Conservation (phyloP, 225 moss, liverwort and hornwort species). For the Marchantia polymorpha region DNA sequence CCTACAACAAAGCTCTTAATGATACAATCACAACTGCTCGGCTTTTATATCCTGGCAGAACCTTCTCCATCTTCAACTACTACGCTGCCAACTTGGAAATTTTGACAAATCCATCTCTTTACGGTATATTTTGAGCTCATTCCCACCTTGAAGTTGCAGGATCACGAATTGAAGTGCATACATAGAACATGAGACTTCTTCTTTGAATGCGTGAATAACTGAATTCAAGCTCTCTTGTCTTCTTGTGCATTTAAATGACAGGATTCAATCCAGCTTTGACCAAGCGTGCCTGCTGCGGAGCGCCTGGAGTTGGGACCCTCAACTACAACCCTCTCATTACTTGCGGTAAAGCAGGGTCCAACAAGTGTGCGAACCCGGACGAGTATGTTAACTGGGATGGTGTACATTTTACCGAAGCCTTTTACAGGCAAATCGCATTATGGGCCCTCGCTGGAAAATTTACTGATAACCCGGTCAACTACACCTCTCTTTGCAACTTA, state of each 20-base stretch:
- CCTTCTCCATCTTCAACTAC: slow-evolving; percentile 17
- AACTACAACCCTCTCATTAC: slow-evolving; percentile 29
- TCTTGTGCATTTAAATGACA: neutral
- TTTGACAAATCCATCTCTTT: slow-evolving; percentile 7
- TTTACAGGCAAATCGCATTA: slow-evolving; percentile 38
- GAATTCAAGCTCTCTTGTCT: neutral
- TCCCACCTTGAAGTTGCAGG: neutral
- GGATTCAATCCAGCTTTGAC: slow-evolving; percentile 31
- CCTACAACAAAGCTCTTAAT: slow-evolving; percentile 22
- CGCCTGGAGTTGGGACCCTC: slow-evolving; percentile 31
- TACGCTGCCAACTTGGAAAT: slow-evolving; percentile 24
- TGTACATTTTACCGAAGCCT: slow-evolving; percentile 55
- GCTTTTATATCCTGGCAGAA: neutral
- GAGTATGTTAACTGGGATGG: slow-evolving; percentile 58
- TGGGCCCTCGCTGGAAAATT: slow-evolving; percentile 56
- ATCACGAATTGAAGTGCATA: neutral
- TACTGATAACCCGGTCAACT: slow-evolving; percentile 48
- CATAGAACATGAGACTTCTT: neutral
- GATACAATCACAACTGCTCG: slow-evolving; percentile 4
- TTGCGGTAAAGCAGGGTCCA: slow-evolving; percentile 26
- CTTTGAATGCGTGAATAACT: neutral
- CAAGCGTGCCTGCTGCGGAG: slow-evolving; percentile 52
- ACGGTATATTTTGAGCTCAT: slow-evolving; percentile 15
- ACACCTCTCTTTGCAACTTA: slow-evolving; percentile 46
- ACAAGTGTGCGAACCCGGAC: slow-evolving; percentile 30